Evolutionary conservation across 148 eudicot genomes (phyloP).

Genomic region (Polygonum maritimum): DNA sequence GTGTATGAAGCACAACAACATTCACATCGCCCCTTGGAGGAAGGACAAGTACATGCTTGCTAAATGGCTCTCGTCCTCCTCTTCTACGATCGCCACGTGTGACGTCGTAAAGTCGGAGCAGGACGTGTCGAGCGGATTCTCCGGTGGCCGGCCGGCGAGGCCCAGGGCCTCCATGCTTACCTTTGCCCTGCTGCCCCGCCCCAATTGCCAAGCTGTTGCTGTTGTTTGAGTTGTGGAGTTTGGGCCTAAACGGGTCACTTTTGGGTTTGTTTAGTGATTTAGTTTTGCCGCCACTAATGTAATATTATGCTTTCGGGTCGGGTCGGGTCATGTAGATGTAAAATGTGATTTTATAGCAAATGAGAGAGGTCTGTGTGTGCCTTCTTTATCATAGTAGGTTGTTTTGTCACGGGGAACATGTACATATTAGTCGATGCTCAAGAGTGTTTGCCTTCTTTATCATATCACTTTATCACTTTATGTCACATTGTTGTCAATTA

Average conservation of each 20-base stretch:
- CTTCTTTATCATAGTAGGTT: background rate
- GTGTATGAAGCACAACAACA: constrained; percentile 27
- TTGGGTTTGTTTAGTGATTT: background rate
- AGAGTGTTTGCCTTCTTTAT: background rate
- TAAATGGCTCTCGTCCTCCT: constrained; percentile 4
- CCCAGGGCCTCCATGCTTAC: constrained; percentile 7
- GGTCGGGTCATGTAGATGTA: background rate
- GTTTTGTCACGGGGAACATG: background rate
- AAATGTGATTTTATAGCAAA: background rate
- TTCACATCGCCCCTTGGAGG: constrained; percentile 40
- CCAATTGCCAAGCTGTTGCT: constrained; percentile 5
- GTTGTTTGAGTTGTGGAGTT: background rate
- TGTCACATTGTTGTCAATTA: too few relatives aligned
- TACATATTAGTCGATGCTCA: background rate
- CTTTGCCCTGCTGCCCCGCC: background rate
- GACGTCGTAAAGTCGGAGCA: background rate
- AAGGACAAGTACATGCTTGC: constrained; percentile 17
- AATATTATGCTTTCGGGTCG: background rate
- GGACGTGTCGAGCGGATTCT: background rate
- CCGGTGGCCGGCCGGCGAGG: background rate
- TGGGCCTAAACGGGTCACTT: background rate
- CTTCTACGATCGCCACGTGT: background rate
- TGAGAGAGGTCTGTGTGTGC: background rate
- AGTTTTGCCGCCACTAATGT: too few relatives aligned
- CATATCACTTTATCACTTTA: too few relatives aligned